Evolutionary conservation across 805 yeast genomes (phyloP).

Genomic region (Suhomyces kilbournensis): DNA sequence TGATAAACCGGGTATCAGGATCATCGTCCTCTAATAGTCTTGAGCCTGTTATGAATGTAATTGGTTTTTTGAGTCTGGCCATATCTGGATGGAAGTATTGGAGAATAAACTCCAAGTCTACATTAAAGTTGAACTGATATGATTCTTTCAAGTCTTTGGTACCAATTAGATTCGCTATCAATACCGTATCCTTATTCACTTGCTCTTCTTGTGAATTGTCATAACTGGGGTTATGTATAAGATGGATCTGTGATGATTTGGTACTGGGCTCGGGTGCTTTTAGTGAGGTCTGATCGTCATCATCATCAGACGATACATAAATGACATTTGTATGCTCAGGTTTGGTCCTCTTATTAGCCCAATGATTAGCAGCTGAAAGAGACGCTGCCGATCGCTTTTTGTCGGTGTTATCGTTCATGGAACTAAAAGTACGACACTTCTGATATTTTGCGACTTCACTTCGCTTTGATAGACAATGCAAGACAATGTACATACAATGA

Average conservation of each 20-base stretch:
- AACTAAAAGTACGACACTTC: background rate
- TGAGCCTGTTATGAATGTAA: slow-evolving; percentile 32
- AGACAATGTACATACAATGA: too few species aligned
- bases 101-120: slow-evolving; percentile 40
- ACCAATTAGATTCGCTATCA: slow-evolving; percentile 28
- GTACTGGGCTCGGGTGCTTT: background rate
- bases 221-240: slow-evolving; percentile 27
- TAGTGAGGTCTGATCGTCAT: background rate
- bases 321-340: background rate
- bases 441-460: background rate
- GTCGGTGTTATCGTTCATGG: background rate
- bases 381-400: slow-evolving; percentile 19
- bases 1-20: slow-evolving; percentile 12
- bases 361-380: slow-evolving; percentile 23
- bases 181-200: slow-evolving; percentile 26
- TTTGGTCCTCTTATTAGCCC: slow-evolving; percentile 16
- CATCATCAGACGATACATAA: slow-evolving; percentile 1
- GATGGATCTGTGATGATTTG: slow-evolving; percentile 18
- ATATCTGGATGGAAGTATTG: slow-evolving; percentile 27
- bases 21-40: slow-evolving; percentile 11
- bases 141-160: slow-evolving; percentile 31
- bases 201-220: slow-evolving; percentile 8
- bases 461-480: background rate
- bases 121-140: slow-evolving; percentile 49
- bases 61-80: slow-evolving; percentile 11